These are phyloP conservation scores for Gaultheria prostrata DNA, from an alignment of 148 eudicot genomes.

Conservation along the genomic window DNA sequence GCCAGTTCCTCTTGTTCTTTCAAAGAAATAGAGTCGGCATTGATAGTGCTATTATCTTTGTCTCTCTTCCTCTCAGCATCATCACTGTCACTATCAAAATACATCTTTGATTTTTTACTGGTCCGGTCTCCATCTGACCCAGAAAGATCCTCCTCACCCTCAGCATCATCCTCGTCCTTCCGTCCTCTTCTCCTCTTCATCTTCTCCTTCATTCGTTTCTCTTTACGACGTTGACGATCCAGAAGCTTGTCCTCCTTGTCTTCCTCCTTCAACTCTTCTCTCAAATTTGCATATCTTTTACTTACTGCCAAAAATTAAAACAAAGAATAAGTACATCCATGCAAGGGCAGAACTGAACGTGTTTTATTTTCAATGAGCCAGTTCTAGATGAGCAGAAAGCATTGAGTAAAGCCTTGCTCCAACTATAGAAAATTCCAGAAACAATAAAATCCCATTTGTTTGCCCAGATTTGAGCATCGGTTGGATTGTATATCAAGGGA, in stretches of 20 bases:
- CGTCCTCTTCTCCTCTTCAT: conserved; percentile 56
- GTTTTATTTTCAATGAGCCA: neutral
- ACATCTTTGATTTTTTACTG: conserved; percentile 52
- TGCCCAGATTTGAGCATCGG: neutral
- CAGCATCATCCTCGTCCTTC: conserved; percentile 46
- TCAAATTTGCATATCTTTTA: conserved; percentile 46
- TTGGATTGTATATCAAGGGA: neutral
- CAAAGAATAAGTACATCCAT: neutral
- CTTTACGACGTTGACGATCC: conserved; percentile 63
- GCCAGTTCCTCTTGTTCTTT: conserved; percentile 86
- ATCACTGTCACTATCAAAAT: conserved; percentile 48
- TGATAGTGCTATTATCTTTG: conserved; percentile 17
- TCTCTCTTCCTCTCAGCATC: conserved; percentile 24
- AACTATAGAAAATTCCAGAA: neutral
- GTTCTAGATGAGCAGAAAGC: neutral
- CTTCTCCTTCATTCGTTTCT: conserved; percentile 62
- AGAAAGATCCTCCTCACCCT: conserved; percentile 35
- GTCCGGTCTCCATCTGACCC: conserved; percentile 40
- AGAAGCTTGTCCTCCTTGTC: conserved; percentile 72
- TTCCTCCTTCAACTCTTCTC: conserved; percentile 48
- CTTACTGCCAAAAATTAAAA: conserved; percentile 34
- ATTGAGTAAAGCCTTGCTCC: neutral
- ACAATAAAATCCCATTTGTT: neutral
- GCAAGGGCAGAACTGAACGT: neutral
- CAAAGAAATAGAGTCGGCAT: conserved; percentile 44